Conservation (phyloP, 75 land plant genomes). For the Picea sitchensis region DNA sequence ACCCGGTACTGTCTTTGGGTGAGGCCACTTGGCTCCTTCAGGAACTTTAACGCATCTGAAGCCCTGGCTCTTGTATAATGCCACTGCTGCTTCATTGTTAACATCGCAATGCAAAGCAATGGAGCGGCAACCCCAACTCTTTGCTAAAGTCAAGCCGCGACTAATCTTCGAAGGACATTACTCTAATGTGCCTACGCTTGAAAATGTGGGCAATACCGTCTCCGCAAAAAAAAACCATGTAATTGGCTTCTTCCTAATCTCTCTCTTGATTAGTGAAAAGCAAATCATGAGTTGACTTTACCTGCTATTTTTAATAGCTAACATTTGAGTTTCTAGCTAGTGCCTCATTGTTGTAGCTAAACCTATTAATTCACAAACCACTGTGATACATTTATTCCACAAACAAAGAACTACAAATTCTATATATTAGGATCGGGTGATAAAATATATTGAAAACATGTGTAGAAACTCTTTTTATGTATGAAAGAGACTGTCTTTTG, state of each 20-base stretch:
- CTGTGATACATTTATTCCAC: background rate
- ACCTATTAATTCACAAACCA: background rate
- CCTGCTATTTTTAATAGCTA: background rate
- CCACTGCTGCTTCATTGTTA: constrained; percentile 49
- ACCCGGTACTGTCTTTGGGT: constrained; percentile 62
- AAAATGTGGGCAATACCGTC: too few species aligned
- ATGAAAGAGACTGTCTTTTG: background rate
- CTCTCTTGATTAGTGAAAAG: background rate
- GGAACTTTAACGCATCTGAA: constrained; percentile 67
- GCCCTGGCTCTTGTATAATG: constrained; percentile 63
- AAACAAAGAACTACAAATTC: background rate
- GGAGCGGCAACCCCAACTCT: constrained; percentile 81
- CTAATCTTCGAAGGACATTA: constrained; percentile 55
- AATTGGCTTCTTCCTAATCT: background rate
- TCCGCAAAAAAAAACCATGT: background rate
- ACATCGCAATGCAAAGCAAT: constrained; percentile 78
- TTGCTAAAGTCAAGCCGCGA: constrained; percentile 53
- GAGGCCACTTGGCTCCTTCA: constrained; percentile 79
- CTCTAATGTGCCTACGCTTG: too few species aligned
- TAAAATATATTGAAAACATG: background rate
- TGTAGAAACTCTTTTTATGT: background rate
- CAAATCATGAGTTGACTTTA: background rate
- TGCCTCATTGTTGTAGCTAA: background rate
- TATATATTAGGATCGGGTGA: too few species aligned
- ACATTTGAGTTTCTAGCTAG: background rate